Conservation (phyloP, 148 eudicot genomes). For the Limonium bicolor region DNA sequence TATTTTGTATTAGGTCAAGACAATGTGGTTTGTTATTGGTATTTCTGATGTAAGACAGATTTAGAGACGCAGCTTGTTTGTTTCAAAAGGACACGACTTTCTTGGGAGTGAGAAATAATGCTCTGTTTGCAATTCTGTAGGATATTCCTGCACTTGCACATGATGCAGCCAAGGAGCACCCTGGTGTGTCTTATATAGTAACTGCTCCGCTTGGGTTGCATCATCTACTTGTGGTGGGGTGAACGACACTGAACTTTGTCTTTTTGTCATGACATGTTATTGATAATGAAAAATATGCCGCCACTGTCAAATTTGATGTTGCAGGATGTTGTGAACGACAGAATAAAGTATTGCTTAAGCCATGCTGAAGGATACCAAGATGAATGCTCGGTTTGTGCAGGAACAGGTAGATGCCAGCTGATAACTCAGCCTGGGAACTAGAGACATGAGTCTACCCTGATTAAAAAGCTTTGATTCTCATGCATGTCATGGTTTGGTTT, state of each 20-base stretch:
- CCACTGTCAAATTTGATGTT: too few species aligned
- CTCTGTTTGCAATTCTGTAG: slow-evolving; percentile 19
- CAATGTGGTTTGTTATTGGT: too few species aligned
- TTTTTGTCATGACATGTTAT: too few species aligned
- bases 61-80: too few species aligned
- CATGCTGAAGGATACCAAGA: slow-evolving; percentile 65
- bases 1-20: too few species aligned
- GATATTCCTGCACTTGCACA: slow-evolving; percentile 88
- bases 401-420: slow-evolving; percentile 65
- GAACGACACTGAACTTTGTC: too few species aligned
- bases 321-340: slow-evolving; percentile 82
- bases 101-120: too few species aligned
- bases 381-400: slow-evolving; percentile 78
- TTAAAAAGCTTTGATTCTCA: too few species aligned
- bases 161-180: slow-evolving; percentile 82
- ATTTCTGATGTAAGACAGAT: too few species aligned
- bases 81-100: too few species aligned
- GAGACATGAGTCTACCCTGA: not conserved
- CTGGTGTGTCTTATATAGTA: slow-evolving; percentile 60
- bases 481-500: too few species aligned
- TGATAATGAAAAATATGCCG: too few species aligned
- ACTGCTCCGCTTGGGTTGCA: slow-evolving; percentile 98
- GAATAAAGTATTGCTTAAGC: slow-evolving; percentile 69
- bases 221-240: slow-evolving; percentile 63
- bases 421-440: slow-evolving; percentile 1